Conservation (phyloP, 1,284 basidiomycete species). For the Tilletia caries region DNA sequence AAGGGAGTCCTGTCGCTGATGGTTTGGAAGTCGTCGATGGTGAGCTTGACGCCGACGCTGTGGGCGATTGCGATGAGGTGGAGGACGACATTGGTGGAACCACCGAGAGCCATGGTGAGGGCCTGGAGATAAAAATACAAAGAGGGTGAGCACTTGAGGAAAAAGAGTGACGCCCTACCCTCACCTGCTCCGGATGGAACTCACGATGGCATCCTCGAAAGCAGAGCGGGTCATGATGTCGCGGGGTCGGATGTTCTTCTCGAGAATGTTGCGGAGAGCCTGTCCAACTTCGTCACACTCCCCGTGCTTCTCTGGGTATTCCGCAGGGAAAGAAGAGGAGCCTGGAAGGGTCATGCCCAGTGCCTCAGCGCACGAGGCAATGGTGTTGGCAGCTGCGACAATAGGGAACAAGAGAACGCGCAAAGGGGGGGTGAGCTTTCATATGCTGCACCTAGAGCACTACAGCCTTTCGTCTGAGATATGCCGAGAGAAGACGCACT, state of each 20-base stretch:
- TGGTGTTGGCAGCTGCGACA: conserved; percentile 51
- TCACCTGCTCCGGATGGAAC: background rate
- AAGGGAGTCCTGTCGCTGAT: conserved; percentile 49
- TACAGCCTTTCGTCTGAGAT: background rate
- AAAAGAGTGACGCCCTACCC: background rate
- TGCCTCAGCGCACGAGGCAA: conserved; percentile 51
- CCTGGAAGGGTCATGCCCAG: conserved; percentile 53
- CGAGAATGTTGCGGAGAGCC: conserved; percentile 48
- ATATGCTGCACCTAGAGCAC: too few species aligned
- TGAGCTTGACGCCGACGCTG: conserved; percentile 45
- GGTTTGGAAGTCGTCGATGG: conserved; percentile 51
- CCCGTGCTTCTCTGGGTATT: conserved; percentile 48
- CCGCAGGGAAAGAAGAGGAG: conserved; percentile 47
- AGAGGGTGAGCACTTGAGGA: background rate
- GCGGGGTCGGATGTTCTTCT: conserved; percentile 49
- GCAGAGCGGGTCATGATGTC: conserved; percentile 50
- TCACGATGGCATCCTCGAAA: conserved; percentile 49
- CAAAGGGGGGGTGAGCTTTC: too few species aligned
- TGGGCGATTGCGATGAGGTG: conserved; percentile 52
- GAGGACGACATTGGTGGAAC: conserved; percentile 49
- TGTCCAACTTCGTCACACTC: conserved; percentile 46
- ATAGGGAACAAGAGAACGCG: too few species aligned
- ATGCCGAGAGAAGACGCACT: too few species aligned
- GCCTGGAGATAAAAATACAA: background rate
- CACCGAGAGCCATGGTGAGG: conserved; percentile 52